Evolutionary conservation across 768 basidiomycete species (phyloP).

Genomic region (Agrocybe pediades): DNA sequence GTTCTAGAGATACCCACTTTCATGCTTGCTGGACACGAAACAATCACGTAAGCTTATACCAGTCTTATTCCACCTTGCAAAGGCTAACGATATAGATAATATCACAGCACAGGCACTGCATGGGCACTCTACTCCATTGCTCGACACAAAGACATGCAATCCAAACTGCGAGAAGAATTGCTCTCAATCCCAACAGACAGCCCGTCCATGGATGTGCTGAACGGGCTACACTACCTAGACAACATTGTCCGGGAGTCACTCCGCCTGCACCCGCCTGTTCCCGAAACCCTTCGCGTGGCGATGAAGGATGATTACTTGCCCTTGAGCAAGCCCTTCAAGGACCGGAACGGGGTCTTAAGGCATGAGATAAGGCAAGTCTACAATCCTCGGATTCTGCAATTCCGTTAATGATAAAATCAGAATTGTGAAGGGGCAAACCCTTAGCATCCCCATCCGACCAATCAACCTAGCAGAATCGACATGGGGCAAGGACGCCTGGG

Average conservation of each 20-base stretch:
- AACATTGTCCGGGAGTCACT: conserved; percentile 59
- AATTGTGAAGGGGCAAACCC: conserved; percentile 42
- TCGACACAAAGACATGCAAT: conserved; percentile 48
- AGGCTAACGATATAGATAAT: background rate
- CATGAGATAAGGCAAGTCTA: conserved; percentile 30
- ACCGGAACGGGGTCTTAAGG: conserved; percentile 39
- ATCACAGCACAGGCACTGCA: conserved; percentile 39
- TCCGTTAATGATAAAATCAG: too few species aligned
- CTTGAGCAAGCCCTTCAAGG: conserved; percentile 45
- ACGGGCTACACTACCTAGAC: conserved; percentile 68
- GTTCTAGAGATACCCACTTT: conserved; percentile 59
- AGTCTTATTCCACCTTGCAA: background rate
- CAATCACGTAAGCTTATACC: conserved; percentile 40
- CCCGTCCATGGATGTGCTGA: conserved; percentile 71
- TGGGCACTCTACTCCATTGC: conserved; percentile 65
- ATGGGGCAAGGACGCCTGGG: conserved; percentile 65
- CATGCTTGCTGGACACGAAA: conserved; percentile 61
- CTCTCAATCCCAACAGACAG: conserved; percentile 49
- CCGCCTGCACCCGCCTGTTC: conserved; percentile 54
- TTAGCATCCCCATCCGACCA: conserved; percentile 50
- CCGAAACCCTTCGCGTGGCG: conserved; percentile 42
- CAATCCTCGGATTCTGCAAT: too few species aligned
- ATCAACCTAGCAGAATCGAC: conserved; percentile 52
- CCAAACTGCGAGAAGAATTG: conserved; percentile 59
- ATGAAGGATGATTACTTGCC: conserved; percentile 56